Evolutionary conservation across 805 yeast species (phyloP), one percentile per base, ranked within the genome.

Genomic region (Starmerella vaccinii): DNA sequence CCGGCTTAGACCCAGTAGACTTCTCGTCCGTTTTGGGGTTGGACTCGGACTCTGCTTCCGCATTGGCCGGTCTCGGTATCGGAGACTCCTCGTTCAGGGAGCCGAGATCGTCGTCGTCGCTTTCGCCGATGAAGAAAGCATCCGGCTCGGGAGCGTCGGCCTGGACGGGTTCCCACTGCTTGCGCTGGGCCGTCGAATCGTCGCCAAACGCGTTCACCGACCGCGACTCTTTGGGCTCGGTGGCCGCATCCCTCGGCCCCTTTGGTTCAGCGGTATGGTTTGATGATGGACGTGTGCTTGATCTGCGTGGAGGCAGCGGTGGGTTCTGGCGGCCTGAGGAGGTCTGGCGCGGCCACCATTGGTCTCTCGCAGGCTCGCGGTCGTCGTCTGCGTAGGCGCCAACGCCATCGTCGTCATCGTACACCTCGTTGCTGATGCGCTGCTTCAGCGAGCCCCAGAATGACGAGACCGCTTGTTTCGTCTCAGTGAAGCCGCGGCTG

Each of bases 131-230:
- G 44, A 60, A 59, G 50, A 61, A 61, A 15, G 63, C 62, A 32
- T 60, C 63, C 8, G 61, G 59, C 42, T 56, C 54, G 6, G 57
- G 62, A 47, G 58, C 61, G 8, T 50, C 57, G 5, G 37, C 16
- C 32, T 39, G 47, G 15, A 27, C 47, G 15, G 42, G 42, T 21
- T 38, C 42, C 42, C 42, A 38, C 4, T 38, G 42, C 13, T 38
- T 38, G 42, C 42, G 42, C 29, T 22, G 42, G 10, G 44, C 26
- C 5, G 47, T 43, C 6, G 30, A 26, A 24, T 51, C 59, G 41
- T 61, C 64, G 9, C 63, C 63, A 41, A 60, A 60, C 23, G 57
- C 63, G 42, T 61, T 61, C 26, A 61, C 63, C n/a, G 60, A 57
- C 6, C 56, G 46, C 26, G 34, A 38, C 19, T 43, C 52, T 12